phyloP scores from a whole-genome alignment of 2,329 filamentous ascomycete genomes.

The Rhynchosporium graminicola region DNA sequence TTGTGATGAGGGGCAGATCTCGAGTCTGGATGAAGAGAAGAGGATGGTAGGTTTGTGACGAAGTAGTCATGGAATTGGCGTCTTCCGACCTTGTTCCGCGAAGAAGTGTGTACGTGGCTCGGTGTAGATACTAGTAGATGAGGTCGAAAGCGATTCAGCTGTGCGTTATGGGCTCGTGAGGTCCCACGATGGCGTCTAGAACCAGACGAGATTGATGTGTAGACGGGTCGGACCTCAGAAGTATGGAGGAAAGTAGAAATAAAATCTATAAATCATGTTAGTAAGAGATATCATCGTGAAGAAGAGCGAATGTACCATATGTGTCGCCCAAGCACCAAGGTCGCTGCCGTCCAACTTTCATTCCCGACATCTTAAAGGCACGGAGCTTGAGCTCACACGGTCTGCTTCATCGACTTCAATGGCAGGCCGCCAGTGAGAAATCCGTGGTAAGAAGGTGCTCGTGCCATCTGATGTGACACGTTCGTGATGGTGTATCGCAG shows the following conservation, averaged over 20 bases:
- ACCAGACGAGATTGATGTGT: background rate
- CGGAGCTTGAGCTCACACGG: conserved; percentile 2
- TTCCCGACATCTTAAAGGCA: conserved; percentile 25
- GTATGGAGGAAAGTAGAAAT: conserved; percentile 36
- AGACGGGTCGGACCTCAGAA: conserved; percentile 14
- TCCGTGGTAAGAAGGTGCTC: background rate
- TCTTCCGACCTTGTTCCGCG: conserved; percentile 6
- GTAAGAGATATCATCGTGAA: background rate
- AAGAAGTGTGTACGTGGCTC: background rate
- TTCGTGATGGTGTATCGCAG: conserved; percentile 1
- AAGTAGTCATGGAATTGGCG: conserved; percentile 88
- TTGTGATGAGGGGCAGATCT: conserved; percentile 73
- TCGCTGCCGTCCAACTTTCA: conserved; percentile 20
- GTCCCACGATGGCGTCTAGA: conserved; percentile 19
- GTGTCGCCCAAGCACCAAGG: conserved; percentile 39
- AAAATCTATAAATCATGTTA: conserved; percentile 31
- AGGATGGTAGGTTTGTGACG: conserved; percentile 91
- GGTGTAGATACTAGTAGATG: conserved; percentile 7
- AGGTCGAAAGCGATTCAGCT: conserved; percentile 14
- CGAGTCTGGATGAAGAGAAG: conserved; percentile 87
- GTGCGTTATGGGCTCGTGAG: conserved; percentile 8
- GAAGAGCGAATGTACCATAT: conserved; percentile 33
- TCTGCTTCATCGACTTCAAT: conserved; percentile 3
- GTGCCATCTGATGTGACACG: conserved; percentile 16
- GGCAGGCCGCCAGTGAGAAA: background rate